A percentile compares a stretch with the other conserved stretches of the same genome.
Evolutionary conservation across 2,329 filamentous ascomycete species (phyloP).

Genomic region (Chaetomiaceae sp.): DNA sequence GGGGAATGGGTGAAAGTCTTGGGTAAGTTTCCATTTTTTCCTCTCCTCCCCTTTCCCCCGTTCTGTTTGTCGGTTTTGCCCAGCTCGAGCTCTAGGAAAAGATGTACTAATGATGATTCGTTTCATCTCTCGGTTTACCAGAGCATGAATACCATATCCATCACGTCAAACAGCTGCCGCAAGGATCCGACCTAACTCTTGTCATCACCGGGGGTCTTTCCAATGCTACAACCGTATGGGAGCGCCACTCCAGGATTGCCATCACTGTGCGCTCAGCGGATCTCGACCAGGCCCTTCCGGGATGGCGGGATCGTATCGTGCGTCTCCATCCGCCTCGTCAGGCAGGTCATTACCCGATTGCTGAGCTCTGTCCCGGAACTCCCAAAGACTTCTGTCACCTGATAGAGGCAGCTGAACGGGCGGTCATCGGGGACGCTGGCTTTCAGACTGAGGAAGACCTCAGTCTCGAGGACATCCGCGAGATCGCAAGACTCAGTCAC

Average conservation of each 20-base stretch:
- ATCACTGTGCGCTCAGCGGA: neutral
- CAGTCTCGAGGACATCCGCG: neutral
- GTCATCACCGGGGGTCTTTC: neutral
- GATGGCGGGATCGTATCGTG: neutral
- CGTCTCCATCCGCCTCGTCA: neutral
- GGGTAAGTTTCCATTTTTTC: too few relatives aligned
- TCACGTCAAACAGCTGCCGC: neutral
- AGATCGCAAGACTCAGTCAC: neutral
- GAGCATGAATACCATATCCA: neutral
- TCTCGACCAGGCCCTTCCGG: neutral
- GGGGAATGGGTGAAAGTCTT: too few relatives aligned
- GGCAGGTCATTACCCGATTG: neutral
- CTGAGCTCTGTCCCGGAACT: neutral
- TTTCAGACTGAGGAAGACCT: neutral
- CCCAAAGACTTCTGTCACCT: neutral
- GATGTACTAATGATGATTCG: too few relatives aligned
- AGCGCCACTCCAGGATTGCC: neutral
- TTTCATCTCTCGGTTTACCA: too few relatives aligned
- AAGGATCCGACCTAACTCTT: neutral
- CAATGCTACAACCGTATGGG: neutral
- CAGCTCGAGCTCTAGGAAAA: too few relatives aligned
- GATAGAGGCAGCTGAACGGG: neutral
- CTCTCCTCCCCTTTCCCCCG: too few relatives aligned
- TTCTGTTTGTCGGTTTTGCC: too few relatives aligned
- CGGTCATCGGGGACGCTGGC: too few relatives aligned